A percentile compares a stretch with the other conserved stretches of the same genome.
These are phyloP conservation scores for Cryphonectria parasitica DNA, from an alignment of 2,329 filamentous ascomycete species.

Conservation along the genomic window DNA sequence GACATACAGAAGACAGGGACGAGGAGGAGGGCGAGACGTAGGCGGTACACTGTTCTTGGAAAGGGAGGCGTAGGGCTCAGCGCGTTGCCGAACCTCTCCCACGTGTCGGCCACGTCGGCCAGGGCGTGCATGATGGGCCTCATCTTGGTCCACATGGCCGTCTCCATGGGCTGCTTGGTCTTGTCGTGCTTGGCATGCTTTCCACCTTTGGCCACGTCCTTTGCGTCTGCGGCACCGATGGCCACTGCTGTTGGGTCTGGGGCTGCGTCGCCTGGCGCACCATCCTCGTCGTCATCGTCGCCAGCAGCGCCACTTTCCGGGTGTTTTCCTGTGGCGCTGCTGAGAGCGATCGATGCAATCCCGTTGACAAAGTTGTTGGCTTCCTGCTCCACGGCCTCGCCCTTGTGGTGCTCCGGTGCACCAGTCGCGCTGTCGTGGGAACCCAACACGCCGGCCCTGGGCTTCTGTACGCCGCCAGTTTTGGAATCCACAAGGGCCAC, in stretches of 20 bases:
- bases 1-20: conserved; percentile 56
- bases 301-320: conserved; percentile 64
- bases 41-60: conserved; percentile 53
- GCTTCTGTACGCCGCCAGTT: conserved; percentile 77
- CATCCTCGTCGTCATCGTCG: conserved; percentile 46
- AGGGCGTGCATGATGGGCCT: conserved; percentile 69
- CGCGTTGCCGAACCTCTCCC: conserved; percentile 57
- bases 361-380: conserved; percentile 79
- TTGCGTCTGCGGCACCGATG: conserved; percentile 44
- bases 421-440: conserved; percentile 79
- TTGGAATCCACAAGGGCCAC: conserved; percentile 71
- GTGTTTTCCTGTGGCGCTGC: conserved; percentile 77
- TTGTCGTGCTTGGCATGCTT: conserved; percentile 64
- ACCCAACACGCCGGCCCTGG: conserved; percentile 73
- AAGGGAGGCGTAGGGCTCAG: conserved; percentile 69
- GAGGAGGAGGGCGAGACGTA: conserved; percentile 59
- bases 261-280: conserved; percentile 32
- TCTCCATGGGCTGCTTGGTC: conserved; percentile 77
- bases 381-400: conserved; percentile 82
- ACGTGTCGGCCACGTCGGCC: conserved; percentile 53
- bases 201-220: conserved; percentile 51
- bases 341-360: conserved; percentile 72
- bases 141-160: conserved; percentile 71
- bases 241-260: conserved; percentile 45
- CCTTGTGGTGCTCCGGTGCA: conserved; percentile 80